These are phyloP conservation scores for Amyloporia xantha DNA, from an alignment of 768 basidiomycete species.

Conservation along the genomic window DNA sequence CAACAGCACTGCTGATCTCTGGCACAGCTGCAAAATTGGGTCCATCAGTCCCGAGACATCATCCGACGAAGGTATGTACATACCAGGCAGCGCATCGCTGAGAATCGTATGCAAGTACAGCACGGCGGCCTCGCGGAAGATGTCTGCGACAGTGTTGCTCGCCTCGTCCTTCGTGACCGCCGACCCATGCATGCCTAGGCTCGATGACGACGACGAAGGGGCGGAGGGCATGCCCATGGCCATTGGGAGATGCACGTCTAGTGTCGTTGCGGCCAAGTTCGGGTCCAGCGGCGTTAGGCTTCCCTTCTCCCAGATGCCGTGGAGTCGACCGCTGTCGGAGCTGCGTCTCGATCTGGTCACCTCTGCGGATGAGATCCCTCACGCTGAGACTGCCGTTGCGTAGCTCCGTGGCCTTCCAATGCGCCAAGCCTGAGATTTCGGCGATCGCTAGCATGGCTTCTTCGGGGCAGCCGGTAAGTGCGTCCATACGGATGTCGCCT, in stretches of 20 bases:
- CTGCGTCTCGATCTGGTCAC: slow-evolving; percentile 62
- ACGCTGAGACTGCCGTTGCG: slow-evolving; percentile 63
- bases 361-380: slow-evolving; percentile 69
- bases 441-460: slow-evolving; percentile 71
- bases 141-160: slow-evolving; percentile 40
- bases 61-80: slow-evolving; percentile 16
- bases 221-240: slow-evolving; percentile 10
- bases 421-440: slow-evolving; percentile 63
- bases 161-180: slow-evolving; percentile 32
- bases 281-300: slow-evolving; percentile 9
- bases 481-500: slow-evolving; percentile 54
- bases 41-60: not conserved
- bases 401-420: slow-evolving; percentile 66
- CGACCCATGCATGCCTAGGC: not conserved
- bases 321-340: slow-evolving; percentile 37
- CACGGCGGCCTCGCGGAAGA: slow-evolving; percentile 61
- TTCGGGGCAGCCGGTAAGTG: slow-evolving; percentile 72
- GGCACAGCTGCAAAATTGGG: slow-evolving; percentile 46
- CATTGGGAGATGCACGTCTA: slow-evolving; percentile 10
- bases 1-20: slow-evolving; percentile 58
- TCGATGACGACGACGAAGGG: slow-evolving; percentile 7
- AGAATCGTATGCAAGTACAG: slow-evolving; percentile 68
- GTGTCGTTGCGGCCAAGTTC: slow-evolving; percentile 4
- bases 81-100: slow-evolving; percentile 65
- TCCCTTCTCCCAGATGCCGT: slow-evolving; percentile 8